phyloP scores from a whole-genome alignment of 306 rosid species.

The Quercus agrifolia region DNA sequence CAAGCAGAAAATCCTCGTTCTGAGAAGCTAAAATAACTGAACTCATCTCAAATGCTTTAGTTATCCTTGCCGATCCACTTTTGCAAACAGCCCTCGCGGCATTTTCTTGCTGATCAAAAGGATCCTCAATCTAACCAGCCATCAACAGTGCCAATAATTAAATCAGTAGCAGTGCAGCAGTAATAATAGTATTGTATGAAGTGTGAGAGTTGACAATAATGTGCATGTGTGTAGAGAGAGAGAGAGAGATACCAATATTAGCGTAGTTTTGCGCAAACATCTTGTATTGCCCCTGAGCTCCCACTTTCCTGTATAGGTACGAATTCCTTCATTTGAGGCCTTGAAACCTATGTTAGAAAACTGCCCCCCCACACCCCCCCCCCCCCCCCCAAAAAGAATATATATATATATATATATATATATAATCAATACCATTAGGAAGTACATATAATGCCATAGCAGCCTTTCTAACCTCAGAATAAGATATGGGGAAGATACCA shows the following conservation, averaged over 20 bases:
- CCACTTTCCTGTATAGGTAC: conserved; percentile 64
- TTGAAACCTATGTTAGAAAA: conserved; percentile 44
- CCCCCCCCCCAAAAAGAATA: not conserved
- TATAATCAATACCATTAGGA: not conserved
- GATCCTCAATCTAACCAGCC: conserved; percentile 77
- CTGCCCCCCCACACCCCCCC: conserved; percentile 52
- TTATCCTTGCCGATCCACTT: conserved; percentile 47
- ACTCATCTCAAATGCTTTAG: conserved; percentile 34
- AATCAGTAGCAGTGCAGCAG: conserved; percentile 25
- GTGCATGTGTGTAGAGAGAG: not conserved
- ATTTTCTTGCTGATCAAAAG: conserved; percentile 78
- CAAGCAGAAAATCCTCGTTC: conserved; percentile 32
- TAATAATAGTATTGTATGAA: not conserved
- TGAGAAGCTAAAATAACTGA: conserved; percentile 25
- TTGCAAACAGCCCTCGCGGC: conserved; percentile 52
- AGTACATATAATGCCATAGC: conserved; percentile 6
- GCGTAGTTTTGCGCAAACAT: conserved; percentile 33
- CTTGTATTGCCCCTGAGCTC: conserved; percentile 18
- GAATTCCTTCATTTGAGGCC: conserved; percentile 56
- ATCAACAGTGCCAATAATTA: conserved; percentile 12
- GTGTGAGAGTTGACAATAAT: not conserved
- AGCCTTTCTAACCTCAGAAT: not conserved
- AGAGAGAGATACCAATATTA: conserved; percentile 56
- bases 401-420: no score
- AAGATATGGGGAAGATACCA: not conserved